phyloP scores from a whole-genome alignment of 768 basidiomycete genomes.

The Sporobolomyces phaffii region DNA sequence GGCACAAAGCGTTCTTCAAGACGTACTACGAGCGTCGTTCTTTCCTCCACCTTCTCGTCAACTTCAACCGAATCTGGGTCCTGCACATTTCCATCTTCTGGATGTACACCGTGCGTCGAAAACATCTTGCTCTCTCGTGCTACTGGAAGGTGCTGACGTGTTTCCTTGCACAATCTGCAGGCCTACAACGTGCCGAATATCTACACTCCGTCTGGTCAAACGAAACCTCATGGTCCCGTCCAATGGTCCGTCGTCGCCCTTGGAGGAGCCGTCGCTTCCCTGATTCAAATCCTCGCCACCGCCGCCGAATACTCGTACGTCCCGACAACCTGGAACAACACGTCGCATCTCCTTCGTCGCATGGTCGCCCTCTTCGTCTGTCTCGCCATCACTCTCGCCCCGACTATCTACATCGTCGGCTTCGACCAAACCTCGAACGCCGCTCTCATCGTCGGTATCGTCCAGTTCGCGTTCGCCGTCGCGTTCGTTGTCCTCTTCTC shows the following conservation, averaged over 20 bases:
- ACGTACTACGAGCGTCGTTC: constrained; percentile 97
- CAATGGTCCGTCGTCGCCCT: constrained; percentile 89
- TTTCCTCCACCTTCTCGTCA: constrained; percentile 92
- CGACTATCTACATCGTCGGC: constrained; percentile 89
- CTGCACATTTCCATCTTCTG: constrained; percentile 90
- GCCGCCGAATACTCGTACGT: constrained; percentile 94
- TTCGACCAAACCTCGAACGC: constrained; percentile 62
- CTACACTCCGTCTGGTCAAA: constrained; percentile 54
- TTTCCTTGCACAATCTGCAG: too few relatives aligned
- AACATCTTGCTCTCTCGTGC: not conserved
- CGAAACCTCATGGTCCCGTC: constrained; percentile 64
- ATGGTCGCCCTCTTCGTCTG: constrained; percentile 83
- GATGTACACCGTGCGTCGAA: constrained; percentile 64
- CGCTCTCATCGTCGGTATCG: constrained; percentile 85
- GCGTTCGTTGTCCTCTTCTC: constrained; percentile 79
- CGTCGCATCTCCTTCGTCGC: constrained; percentile 87
- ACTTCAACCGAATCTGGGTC: constrained; percentile 99
- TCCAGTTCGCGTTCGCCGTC: constrained; percentile 91
- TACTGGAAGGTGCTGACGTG: too few relatives aligned
- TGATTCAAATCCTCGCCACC: constrained; percentile 94
- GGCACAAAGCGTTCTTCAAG: constrained; percentile 96
- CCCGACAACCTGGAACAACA: constrained; percentile 97
- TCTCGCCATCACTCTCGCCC: constrained; percentile 81
- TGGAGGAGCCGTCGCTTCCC: constrained; percentile 88
- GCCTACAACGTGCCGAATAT: constrained; percentile 84